These are phyloP conservation scores for Telfairia occidentalis DNA, from an alignment of 331 rosid species.

Conservation along the genomic window DNA sequence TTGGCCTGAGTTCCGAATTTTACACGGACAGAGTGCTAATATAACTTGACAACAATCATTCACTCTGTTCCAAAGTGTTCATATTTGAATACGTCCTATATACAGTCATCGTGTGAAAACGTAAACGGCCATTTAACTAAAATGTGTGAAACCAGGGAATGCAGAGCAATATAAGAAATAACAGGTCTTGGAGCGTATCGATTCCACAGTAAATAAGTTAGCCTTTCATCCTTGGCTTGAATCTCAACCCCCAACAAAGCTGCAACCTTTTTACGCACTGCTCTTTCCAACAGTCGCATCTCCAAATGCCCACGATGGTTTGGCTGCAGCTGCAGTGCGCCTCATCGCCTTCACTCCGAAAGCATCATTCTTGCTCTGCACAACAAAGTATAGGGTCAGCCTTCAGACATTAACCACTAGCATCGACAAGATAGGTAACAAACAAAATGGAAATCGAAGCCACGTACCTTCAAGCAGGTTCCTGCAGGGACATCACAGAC, in stretches of 20 bases:
- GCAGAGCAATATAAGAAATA: background rate
- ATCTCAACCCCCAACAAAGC: background rate
- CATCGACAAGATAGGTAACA: background rate
- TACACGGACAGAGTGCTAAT: constrained; percentile 2
- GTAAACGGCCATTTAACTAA: background rate
- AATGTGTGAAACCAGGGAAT: background rate
- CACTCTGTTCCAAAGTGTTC: constrained; percentile 5
- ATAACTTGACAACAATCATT: background rate
- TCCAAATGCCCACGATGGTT: constrained; percentile 31
- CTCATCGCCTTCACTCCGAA: constrained; percentile 68
- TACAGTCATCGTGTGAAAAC: background rate
- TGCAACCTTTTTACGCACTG: constrained; percentile 28
- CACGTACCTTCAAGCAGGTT: constrained; percentile 49
- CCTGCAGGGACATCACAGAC: constrained; percentile 46
- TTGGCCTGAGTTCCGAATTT: background rate
- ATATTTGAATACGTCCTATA: background rate
- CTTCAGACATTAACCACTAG: background rate
- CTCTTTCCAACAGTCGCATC: constrained; percentile 22
- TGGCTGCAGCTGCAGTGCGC: constrained; percentile 51
- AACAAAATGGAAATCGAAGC: background rate
- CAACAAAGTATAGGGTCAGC: background rate
- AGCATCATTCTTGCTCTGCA: constrained; percentile 57
- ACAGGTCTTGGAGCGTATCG: background rate
- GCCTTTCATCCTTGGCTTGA: background rate
- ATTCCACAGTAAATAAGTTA: background rate